Evolutionary conservation across 2,329 filamentous ascomycete species (phyloP).

Genomic region (Alternaria panax): DNA sequence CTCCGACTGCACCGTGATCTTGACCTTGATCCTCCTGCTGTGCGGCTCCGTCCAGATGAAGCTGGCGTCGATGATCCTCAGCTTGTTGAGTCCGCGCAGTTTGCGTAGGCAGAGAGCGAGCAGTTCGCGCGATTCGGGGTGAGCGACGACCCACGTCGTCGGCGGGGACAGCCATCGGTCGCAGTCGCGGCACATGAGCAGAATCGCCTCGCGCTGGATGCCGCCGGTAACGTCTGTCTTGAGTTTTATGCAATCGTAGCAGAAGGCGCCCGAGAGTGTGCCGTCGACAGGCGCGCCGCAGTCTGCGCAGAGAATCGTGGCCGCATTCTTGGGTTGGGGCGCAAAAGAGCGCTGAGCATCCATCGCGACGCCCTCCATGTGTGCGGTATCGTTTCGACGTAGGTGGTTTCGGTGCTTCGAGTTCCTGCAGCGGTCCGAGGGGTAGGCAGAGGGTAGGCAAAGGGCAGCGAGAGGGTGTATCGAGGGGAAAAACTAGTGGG

Average conservation of each 20-base stretch:
- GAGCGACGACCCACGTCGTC: constrained; percentile 81
- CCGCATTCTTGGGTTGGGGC: constrained; percentile 52
- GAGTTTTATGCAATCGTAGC: constrained; percentile 94
- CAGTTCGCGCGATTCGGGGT: constrained; percentile 88
- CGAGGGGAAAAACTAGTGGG: background rate
- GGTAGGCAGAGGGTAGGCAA: background rate
- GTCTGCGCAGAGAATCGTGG: constrained; percentile 95
- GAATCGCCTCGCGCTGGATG: constrained; percentile 86
- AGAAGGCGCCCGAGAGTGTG: constrained; percentile 83
- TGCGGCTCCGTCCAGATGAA: constrained; percentile 99
- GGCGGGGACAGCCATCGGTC: constrained; percentile 90
- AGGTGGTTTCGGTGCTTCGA: background rate
- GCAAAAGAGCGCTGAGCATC: constrained; percentile 51
- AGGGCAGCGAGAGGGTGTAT: too few species aligned
- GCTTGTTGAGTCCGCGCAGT: constrained; percentile 83
- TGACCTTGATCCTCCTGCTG: constrained; percentile 89
- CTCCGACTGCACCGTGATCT: constrained; percentile 88
- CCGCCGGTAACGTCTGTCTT: constrained; percentile 92
- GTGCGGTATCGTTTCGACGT: constrained; percentile 6
- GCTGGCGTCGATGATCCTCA: constrained; percentile 91
- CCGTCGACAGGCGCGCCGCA: constrained; percentile 96
- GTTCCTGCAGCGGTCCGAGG: background rate
- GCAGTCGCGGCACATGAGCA: constrained; percentile 94
- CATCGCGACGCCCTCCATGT: constrained; percentile 49
- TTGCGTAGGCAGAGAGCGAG: constrained; percentile 91